These are phyloP conservation scores for Paramecium tetraurelia DNA, from an alignment of 73 alveolate genomes.

Conservation along the genomic window DNA sequence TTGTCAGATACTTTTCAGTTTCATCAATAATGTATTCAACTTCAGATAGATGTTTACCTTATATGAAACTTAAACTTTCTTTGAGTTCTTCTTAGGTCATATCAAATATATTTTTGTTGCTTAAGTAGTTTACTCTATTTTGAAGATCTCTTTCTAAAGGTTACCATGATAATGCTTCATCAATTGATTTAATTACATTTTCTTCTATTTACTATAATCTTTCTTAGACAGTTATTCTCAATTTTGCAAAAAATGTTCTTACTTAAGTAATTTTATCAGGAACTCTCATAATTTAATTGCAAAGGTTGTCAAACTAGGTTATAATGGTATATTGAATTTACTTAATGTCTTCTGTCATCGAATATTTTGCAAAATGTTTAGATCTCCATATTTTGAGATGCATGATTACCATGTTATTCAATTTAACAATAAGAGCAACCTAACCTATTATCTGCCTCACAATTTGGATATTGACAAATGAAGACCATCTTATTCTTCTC, in stretches of 20 bases:
- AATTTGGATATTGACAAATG: neutral
- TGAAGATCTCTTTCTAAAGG: neutral
- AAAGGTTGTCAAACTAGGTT: neutral
- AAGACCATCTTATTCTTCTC: slow-evolving; percentile 40
- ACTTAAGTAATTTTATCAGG: neutral
- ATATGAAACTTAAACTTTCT: neutral
- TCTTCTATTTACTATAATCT: neutral
- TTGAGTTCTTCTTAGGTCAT: neutral
- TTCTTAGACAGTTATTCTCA: neutral
- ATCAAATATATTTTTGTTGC: slow-evolving; percentile 20
- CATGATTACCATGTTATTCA: slow-evolving; percentile 19
- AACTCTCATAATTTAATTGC: neutral
- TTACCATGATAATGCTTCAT: neutral
- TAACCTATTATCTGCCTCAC: slow-evolving; percentile 34
- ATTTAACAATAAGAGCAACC: slow-evolving; percentile 44
- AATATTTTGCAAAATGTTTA: neutral
- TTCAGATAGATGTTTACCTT: slow-evolving; percentile 2
- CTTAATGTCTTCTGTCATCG: slow-evolving; percentile 17
- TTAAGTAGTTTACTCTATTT: neutral
- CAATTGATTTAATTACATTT: neutral
- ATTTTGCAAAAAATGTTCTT: neutral
- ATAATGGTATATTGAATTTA: neutral
- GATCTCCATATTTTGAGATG: slow-evolving; percentile 16
- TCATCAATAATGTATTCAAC: neutral
- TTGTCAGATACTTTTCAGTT: neutral